These are phyloP conservation scores for Globisporangium iwayamae DNA, from an alignment of 352 stramenopile species.

Conservation along the genomic window DNA sequence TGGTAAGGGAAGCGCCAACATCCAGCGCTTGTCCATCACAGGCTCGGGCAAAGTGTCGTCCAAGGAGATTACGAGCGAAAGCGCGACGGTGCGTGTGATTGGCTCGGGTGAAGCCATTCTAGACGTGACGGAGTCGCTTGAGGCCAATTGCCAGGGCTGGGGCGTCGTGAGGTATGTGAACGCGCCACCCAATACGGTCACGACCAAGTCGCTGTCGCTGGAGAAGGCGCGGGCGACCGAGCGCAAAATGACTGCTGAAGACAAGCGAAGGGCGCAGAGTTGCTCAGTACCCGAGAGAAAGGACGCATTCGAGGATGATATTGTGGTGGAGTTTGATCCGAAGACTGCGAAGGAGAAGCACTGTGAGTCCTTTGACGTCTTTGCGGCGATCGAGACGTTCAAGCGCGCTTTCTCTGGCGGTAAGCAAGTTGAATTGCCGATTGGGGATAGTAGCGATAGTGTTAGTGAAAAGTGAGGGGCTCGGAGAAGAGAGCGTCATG, in stretches of 20 bases:
- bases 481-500: not conserved
- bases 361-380: conserved; percentile 1
- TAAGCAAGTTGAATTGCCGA: not conserved
- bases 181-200: conserved; percentile 3
- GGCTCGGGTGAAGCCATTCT: conserved; percentile 9
- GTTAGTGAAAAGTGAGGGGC: not conserved
- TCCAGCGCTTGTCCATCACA: conserved; percentile 9
- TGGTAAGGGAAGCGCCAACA: not conserved
- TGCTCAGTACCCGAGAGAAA: not conserved
- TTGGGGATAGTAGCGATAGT: not conserved
- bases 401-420: not conserved
- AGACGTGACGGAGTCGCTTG: conserved; percentile 1
- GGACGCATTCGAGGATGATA: conserved; percentile 12
- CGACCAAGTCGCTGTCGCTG: conserved; percentile 1
- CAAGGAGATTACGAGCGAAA: conserved; percentile 1
- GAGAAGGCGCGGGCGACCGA: conserved; percentile 5
- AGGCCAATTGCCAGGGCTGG: conserved; percentile 1
- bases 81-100: conserved; percentile 8
- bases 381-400: not conserved
- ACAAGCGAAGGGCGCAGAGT: not conserved
- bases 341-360: not conserved
- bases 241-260: not conserved
- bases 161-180: conserved; percentile 12
- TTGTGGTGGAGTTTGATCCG: conserved; percentile 7
- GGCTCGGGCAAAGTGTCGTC: conserved; percentile 10